phyloP scores from a whole-genome alignment of 352 stramenopile genomes.

The Globisporangium megalacanthum region DNA sequence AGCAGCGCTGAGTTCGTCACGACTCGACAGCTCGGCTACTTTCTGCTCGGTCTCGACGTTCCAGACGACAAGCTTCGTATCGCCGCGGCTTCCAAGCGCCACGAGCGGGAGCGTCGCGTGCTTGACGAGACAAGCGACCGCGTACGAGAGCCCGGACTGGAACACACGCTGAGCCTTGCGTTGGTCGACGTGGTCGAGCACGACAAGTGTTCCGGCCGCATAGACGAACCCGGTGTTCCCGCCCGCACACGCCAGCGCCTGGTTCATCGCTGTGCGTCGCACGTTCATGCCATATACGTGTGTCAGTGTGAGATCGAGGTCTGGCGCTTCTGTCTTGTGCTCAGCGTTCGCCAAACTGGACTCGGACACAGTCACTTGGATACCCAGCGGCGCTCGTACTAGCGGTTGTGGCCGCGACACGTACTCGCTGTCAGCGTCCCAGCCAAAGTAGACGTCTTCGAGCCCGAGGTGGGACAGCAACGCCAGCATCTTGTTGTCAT shows the following conservation, averaged over 20 bases:
- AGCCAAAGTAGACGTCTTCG: slow-evolving; percentile 39
- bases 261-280: slow-evolving; percentile 30
- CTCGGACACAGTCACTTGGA: slow-evolving; percentile 12
- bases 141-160: slow-evolving; percentile 33
- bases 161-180: slow-evolving; percentile 26
- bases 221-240: slow-evolving; percentile 32
- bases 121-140: slow-evolving; percentile 45
- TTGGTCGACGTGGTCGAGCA: slow-evolving; percentile 32
- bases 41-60: slow-evolving; percentile 26
- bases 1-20: slow-evolving; percentile 3
- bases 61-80: slow-evolving; percentile 25
- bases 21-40: slow-evolving; percentile 19
- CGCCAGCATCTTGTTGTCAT: slow-evolving; percentile 17
- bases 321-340: slow-evolving; percentile 37
- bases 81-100: slow-evolving; percentile 33
- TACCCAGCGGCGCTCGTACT: background rate
- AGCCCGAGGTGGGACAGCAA: slow-evolving; percentile 22
- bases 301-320: slow-evolving; percentile 49
- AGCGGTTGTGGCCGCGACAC: background rate
- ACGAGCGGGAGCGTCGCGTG: slow-evolving; percentile 38
- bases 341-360: slow-evolving; percentile 15
- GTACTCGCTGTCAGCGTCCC: slow-evolving; percentile 4
- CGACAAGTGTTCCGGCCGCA: slow-evolving; percentile 34
- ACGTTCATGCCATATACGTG: slow-evolving; percentile 53
- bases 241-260: slow-evolving; percentile 26